Percentiles rank a stretch among this genome's conserved stretches.
Evolutionary conservation across 352 stramenopile species (phyloP).

Genomic region (Phytophthora citrophthora): DNA sequence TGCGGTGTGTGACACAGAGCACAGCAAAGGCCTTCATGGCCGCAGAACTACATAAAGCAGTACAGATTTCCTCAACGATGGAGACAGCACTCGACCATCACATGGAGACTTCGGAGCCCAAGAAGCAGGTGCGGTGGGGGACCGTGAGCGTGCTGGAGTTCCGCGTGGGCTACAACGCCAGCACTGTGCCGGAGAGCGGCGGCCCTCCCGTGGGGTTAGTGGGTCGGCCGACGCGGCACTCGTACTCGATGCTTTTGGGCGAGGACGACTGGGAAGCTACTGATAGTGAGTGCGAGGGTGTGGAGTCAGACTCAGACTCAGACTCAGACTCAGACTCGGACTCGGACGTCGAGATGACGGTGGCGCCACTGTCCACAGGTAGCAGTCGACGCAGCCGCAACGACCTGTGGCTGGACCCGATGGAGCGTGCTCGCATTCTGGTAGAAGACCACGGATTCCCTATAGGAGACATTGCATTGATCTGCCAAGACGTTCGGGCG

Average conservation of each 20-base stretch:
- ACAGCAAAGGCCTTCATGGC: too few relatives aligned
- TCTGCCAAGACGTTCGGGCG: slow-evolving; percentile 52
- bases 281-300: slow-evolving; percentile 34
- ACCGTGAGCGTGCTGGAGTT: slow-evolving; percentile 56
- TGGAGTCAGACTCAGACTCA: slow-evolving; percentile 16
- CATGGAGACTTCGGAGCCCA: slow-evolving; percentile 4
- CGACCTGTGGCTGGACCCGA: slow-evolving; percentile 57
- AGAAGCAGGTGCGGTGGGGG: slow-evolving; percentile 54
- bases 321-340: slow-evolving; percentile 44
- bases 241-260: slow-evolving; percentile 30
- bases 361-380: neutral
- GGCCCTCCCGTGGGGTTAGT: slow-evolving; percentile 60
- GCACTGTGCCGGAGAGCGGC: slow-evolving; percentile 48
- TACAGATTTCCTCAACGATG: neutral
- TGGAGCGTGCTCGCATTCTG: slow-evolving; percentile 53
- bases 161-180: slow-evolving; percentile 57
- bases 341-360: slow-evolving; percentile 14
- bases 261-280: slow-evolving; percentile 26
- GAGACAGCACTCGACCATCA: slow-evolving; percentile 1
- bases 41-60: neutral
- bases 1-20: too few relatives aligned
- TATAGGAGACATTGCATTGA: slow-evolving; percentile 51
- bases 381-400: slow-evolving; percentile 22
- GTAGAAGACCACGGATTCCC: slow-evolving; percentile 39
- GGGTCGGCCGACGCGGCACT: slow-evolving; percentile 41